Evolutionary conservation across 2,329 filamentous ascomycete species (phyloP), one percentile per base, ranked within the genome.

Genomic region (Hyphodiscus sp.): DNA sequence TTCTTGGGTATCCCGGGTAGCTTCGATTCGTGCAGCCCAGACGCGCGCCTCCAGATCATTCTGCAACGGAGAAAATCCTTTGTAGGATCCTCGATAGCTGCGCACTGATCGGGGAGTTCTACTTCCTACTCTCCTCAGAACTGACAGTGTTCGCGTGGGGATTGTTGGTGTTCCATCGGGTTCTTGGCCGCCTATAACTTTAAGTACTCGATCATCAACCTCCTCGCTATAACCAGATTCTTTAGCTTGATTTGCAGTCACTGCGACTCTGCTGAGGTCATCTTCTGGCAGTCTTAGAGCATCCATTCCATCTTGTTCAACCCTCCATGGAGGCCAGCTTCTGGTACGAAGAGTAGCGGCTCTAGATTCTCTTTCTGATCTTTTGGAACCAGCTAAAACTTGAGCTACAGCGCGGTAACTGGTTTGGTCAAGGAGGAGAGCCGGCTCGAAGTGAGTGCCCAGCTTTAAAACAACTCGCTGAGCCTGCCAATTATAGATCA

Each of bases 301-400:
- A 63, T 86, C 82, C 56, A 80, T 76, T 1, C 81, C 82, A 61
- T 85, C 78, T 53, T 77, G 74, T 11, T 77, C 73, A 41, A 74
- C 71, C 51, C 80, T 69, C 67, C 82, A 85, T 0, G 82, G 82
- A 10, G 82, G 82, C 82, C 82, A 85, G 1, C 73, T 74, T 48
- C 75, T 71, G 1, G 71, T 69, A 52, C 81, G 74, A 26, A 79
- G 75, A 19, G 67, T 59, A 1, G 77, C 73, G 30, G 74, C 75
- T 33, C 72, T 74, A 15, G 66, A 69, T 65, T 86, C 82, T 5
- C 67, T 68, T 7, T 68, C 63, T 9, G 76, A 78, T 61, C 82
- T 85, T 44, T 73, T 73, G 52, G 78, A 70, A 2, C 75, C 79
- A 7, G 79, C 66, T 51, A 85, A 65, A 2, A 83, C 78, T 41